Evolutionary conservation across 208 protist species (phyloP).

Genomic region (Lotmaria passim): DNA sequence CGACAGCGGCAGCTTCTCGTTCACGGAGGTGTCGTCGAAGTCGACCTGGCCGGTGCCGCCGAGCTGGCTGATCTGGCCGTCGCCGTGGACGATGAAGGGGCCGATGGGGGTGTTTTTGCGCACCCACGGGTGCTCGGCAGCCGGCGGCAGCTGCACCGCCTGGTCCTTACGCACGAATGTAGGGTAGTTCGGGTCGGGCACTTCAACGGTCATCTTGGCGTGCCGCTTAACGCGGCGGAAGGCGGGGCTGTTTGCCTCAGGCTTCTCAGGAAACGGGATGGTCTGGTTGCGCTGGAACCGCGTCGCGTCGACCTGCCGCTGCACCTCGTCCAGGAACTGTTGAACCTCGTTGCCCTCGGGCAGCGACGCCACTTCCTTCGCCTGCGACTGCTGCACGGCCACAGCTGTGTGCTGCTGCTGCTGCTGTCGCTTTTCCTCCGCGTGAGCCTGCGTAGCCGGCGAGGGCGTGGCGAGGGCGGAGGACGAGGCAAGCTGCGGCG

Average conservation of each 20-base stretch:
- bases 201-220: constrained; percentile 52
- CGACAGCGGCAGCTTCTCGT: constrained; percentile 35
- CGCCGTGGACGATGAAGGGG: constrained; percentile 78
- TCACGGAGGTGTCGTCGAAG: constrained; percentile 59
- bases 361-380: background rate
- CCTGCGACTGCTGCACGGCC: background rate
- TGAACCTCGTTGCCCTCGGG: constrained; percentile 53
- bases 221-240: constrained; percentile 78
- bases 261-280: constrained; percentile 68
- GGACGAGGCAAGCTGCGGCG: constrained; percentile 6
- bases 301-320: constrained; percentile 48
- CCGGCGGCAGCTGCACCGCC: constrained; percentile 55
- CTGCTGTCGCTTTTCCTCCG: background rate
- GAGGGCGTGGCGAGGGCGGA: background rate
- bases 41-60: constrained; percentile 85
- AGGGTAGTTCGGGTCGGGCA: constrained; percentile 57
- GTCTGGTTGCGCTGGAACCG: constrained; percentile 54
- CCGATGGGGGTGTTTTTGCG: constrained; percentile 70
- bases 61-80: constrained; percentile 70
- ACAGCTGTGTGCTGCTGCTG: constrained; percentile 8
- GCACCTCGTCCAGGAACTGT: constrained; percentile 63
- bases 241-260: constrained; percentile 58
- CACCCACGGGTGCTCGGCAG: constrained; percentile 79
- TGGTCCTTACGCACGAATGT: constrained; percentile 62
- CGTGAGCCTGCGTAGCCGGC: background rate